Evolutionary conservation across 345 rosid genomes (phyloP).

Genomic region (Trapa incisa): DNA sequence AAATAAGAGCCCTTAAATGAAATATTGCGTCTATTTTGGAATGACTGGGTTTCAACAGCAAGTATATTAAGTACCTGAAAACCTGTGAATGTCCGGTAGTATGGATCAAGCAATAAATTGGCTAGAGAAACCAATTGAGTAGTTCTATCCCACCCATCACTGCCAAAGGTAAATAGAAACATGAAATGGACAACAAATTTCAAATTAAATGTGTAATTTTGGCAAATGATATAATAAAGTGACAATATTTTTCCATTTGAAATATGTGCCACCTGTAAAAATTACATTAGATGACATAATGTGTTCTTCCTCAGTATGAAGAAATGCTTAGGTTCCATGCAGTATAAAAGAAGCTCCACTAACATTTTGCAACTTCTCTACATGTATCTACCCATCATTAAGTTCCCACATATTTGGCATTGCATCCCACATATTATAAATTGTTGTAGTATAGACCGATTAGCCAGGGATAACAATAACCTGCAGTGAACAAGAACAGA

Average conservation of each 20-base stretch:
- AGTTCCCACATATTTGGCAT: background rate
- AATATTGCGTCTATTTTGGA: background rate
- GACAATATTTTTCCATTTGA: background rate
- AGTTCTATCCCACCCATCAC: conserved; percentile 99
- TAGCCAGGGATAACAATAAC: conserved; percentile 18
- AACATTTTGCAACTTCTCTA: background rate
- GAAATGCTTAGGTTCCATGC: background rate
- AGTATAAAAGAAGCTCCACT: background rate
- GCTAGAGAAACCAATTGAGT: conserved; percentile 92
- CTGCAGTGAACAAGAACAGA: conserved; percentile 99
- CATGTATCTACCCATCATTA: background rate
- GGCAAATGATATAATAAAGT: background rate
- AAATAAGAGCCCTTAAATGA: background rate
- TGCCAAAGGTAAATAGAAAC: conserved; percentile 11
- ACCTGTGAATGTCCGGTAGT: conserved; percentile 54
- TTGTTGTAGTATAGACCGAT: background rate
- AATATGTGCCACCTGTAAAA: background rate
- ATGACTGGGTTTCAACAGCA: background rate
- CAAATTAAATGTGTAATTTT: no score
- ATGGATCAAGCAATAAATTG: conserved; percentile 78
- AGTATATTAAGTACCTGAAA: conserved; percentile 58
- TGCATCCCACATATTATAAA: background rate
- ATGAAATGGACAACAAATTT: background rate
- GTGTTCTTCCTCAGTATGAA: background rate
- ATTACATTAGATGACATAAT: background rate